phyloP scores from a whole-genome alignment of 129 eudicot genomes.

The Chrysanthemum lavandulifolium region DNA sequence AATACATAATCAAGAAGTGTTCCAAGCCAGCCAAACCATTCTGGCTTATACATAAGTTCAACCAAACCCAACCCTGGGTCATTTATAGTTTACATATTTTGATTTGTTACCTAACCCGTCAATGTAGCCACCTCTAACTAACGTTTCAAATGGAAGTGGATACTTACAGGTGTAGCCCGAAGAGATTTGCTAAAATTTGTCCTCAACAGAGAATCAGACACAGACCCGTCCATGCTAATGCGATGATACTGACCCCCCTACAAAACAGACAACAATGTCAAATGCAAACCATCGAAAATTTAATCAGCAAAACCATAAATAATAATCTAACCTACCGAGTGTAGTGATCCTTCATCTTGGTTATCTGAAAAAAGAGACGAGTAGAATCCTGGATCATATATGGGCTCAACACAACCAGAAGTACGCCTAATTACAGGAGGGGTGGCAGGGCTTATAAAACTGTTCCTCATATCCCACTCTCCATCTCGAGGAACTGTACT shows the following conservation, averaged over 20 bases:
- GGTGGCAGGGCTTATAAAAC: conserved; percentile 74
- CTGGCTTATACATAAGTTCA: too few species aligned
- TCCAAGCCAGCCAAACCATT: too few species aligned
- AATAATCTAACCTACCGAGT: conserved; percentile 42
- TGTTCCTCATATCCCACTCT: conserved; percentile 80
- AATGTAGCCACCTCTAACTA: too few species aligned
- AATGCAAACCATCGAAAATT: conserved; percentile 18
- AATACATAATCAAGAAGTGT: too few species aligned
- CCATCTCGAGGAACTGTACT: conserved; percentile 63
- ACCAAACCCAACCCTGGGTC: too few species aligned
- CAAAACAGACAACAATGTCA: conserved; percentile 23
- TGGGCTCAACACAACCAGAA: conserved; percentile 68
- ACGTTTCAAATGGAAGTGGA: background rate
- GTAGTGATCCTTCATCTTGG: conserved; percentile 43
- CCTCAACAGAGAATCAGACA: conserved; percentile 48
- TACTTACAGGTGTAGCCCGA: conserved; percentile 51
- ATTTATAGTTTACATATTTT: too few species aligned
- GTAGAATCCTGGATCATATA: conserved; percentile 71
- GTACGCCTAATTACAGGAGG: conserved; percentile 58
- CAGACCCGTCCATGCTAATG: conserved; percentile 40
- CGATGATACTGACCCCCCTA: conserved; percentile 46
- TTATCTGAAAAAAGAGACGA: conserved; percentile 79
- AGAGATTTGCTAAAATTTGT: conserved; percentile 45
- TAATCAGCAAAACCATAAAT: conserved; percentile 7
- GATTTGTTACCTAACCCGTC: too few species aligned